Evolutionary conservation across 2,329 filamentous ascomycete genomes (phyloP).

Genomic region (Endocalyx cinctus): DNA sequence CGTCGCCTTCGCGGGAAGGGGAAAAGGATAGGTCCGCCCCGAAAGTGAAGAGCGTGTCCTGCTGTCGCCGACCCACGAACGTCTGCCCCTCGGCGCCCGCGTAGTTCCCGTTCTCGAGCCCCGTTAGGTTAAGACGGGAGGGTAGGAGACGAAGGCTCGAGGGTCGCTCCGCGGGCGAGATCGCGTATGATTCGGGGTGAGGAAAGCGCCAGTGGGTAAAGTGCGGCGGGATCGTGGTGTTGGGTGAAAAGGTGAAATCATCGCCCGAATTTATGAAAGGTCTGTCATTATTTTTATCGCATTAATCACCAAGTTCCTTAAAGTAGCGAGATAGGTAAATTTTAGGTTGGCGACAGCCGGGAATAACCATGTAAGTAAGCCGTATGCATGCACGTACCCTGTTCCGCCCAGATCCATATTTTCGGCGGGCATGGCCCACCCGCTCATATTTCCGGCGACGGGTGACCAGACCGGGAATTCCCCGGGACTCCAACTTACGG

Average conservation of each 20-base stretch:
- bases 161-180: constrained; percentile 37
- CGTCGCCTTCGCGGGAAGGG: constrained; percentile 34
- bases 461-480: constrained; percentile 32
- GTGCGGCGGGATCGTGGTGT: constrained; percentile 43
- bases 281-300: too few species aligned
- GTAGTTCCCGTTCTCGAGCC: constrained; percentile 43
- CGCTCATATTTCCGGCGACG: constrained; percentile 31
- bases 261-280: constrained; percentile 40
- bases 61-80: constrained; percentile 51
- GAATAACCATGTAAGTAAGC: constrained; percentile 14
- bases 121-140: constrained; percentile 49
- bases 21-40: constrained; percentile 41
- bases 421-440: constrained; percentile 20
- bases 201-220: constrained; percentile 55
- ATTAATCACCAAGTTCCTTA: too few species aligned
- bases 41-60: constrained; percentile 50
- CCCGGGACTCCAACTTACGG: constrained; percentile 31
- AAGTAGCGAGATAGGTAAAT: too few species aligned
- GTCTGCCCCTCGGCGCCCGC: constrained; percentile 42
- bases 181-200: constrained; percentile 36
- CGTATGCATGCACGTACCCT: constrained; percentile 22
- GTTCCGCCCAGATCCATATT: constrained; percentile 16
- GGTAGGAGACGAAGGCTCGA: constrained; percentile 43
- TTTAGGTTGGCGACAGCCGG: too few species aligned
- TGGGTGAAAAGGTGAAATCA: constrained; percentile 39